A percentile compares a stretch with the other conserved stretches of the same genome.
Conservation (phyloP, 352 stramenopile genomes). For the Blastocystis sp. region DNA sequence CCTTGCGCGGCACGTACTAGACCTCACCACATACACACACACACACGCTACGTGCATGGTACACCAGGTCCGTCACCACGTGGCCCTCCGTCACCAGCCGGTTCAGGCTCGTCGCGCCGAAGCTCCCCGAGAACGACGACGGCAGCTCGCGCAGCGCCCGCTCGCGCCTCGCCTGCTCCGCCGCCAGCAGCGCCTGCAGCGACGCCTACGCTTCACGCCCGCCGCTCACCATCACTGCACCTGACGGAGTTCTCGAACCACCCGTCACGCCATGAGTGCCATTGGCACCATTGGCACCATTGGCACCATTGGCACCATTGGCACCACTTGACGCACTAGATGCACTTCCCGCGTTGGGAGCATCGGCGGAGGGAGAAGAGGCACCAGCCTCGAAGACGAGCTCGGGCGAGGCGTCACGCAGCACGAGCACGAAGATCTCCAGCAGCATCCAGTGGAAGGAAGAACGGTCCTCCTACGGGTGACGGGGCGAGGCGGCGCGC, state of each 20-base stretch:
- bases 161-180: slow-evolving; percentile 8
- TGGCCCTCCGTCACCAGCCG: neutral
- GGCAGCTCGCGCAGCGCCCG: neutral
- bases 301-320: no score
- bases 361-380: neutral
- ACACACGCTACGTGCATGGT: neutral
- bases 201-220: neutral
- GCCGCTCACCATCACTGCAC: neutral
- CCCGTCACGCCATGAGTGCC: no score
- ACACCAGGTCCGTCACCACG: neutral
- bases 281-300: no score
- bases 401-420: neutral
- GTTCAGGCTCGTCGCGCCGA: neutral
- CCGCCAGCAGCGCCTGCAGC: neutral
- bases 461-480: neutral
- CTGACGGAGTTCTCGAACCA: neutral
- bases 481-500: neutral
- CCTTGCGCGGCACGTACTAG: slow-evolving; percentile 4
- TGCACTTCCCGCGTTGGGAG: no score
- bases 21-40: neutral
- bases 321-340: no score
- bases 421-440: neutral
- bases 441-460: neutral
- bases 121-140: slow-evolving; percentile 1
- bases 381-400: neutral